These are phyloP conservation scores for Aspergillus sp. DNA, from an alignment of 2,329 filamentous ascomycete species.

Conservation along the genomic window DNA sequence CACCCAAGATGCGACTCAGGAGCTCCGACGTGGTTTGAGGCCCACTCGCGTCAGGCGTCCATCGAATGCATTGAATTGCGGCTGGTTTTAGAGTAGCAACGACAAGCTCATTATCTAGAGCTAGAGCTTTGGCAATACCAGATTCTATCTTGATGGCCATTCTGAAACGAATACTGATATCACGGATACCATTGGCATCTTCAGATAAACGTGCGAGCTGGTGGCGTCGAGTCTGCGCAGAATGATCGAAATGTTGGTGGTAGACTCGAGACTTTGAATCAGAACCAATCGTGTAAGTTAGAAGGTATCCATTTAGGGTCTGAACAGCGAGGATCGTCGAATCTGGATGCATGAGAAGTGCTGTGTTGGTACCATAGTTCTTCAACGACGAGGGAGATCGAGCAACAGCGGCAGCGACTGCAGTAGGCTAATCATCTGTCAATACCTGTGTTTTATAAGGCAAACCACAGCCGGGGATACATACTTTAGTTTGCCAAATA, in stretches of 20 bases:
- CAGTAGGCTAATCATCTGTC: constrained; percentile 64
- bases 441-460: constrained; percentile 2
- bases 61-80: constrained; percentile 94
- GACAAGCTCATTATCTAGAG: constrained; percentile 85
- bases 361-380: constrained; percentile 79
- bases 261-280: constrained; percentile 81
- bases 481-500: constrained; percentile 94
- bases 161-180: constrained; percentile 85
- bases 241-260: constrained; percentile 66
- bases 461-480: constrained; percentile 12
- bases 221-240: constrained; percentile 41
- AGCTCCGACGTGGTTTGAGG: constrained; percentile 89
- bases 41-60: constrained; percentile 77
- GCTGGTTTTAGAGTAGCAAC: constrained; percentile 88
- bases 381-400: constrained; percentile 75
- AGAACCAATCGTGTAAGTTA: constrained; percentile 87
- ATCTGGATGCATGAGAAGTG: constrained; percentile 83
- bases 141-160: constrained; percentile 99
- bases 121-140: constrained; percentile 80
- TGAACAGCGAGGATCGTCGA: constrained; percentile 88
- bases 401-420: constrained; percentile 77
- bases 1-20: constrained; percentile 78
- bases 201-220: constrained; percentile 54
- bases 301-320: constrained; percentile 78
- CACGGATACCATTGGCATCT: constrained; percentile 75